Evolutionary conservation across 2,329 filamentous ascomycete species (phyloP).

Genomic region (Mycosphaerelloides madeirae): DNA sequence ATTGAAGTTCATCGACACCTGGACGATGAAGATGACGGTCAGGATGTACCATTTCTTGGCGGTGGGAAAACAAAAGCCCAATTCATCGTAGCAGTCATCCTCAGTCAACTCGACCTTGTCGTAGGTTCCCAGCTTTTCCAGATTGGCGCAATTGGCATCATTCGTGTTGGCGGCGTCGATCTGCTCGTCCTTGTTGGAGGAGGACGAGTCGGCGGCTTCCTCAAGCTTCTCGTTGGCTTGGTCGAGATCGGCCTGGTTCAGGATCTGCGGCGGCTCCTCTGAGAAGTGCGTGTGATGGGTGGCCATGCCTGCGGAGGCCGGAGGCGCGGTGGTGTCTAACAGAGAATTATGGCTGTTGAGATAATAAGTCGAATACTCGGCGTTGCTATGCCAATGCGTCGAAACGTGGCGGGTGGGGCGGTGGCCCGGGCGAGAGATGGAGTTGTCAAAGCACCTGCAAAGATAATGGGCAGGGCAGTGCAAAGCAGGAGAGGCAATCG

Average conservation of each 20-base stretch:
- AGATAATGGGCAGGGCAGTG: too few species aligned
- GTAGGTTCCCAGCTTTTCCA: slow-evolving; percentile 32
- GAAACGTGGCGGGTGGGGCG: too few species aligned
- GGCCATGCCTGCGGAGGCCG: slow-evolving; percentile 2
- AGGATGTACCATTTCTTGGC: slow-evolving; percentile 52
- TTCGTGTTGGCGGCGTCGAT: slow-evolving; percentile 4
- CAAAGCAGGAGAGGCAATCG: too few species aligned
- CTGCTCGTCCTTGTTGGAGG: slow-evolving; percentile 15
- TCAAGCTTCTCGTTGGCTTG: slow-evolving; percentile 27
- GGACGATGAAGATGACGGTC: slow-evolving; percentile 48
- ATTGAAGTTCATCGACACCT: slow-evolving; percentile 57
- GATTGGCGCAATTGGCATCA: slow-evolving; percentile 18
- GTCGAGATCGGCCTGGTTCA: slow-evolving; percentile 25
- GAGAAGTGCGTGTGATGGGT: slow-evolving; percentile 21
- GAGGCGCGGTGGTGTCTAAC: too few species aligned
- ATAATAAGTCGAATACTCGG: too few species aligned
- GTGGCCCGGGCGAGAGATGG: too few species aligned
- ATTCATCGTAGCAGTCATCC: slow-evolving; percentile 33
- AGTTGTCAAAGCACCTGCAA: too few species aligned
- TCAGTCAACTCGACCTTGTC: slow-evolving; percentile 41
- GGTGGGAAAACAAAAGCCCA: slow-evolving; percentile 43
- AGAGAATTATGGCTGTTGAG: too few species aligned
- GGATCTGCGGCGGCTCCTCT: slow-evolving; percentile 27
- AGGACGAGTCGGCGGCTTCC: slow-evolving; percentile 14
- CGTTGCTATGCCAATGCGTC: too few species aligned